Base-by-base conservation (phyloP, 139 green algal species). In the Chlamydomonas applanata region DNA sequence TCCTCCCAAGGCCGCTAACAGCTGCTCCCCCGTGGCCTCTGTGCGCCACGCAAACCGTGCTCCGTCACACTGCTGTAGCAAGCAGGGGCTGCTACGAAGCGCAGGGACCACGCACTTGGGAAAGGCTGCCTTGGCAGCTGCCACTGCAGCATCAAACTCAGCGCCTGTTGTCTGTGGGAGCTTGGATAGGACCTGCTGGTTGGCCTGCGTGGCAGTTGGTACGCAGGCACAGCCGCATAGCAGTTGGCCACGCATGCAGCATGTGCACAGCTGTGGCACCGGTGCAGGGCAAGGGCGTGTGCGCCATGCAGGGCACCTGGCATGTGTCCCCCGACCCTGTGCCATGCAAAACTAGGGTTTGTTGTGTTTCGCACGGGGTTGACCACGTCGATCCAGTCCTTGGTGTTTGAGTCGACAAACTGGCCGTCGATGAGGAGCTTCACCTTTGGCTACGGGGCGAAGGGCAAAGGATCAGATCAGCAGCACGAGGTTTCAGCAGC, bases 131-230 rank as follows among this genome's bases (percentile, higher is more conserved):
- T 91, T 90, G 27, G 89, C 90, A 24, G 89, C 80, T 20, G 78
- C 46, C 33, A 99, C 96, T 20, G 95, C 95, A 9, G 81, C 86
- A 13, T 96, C 73, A 61, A 99, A 98, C 80, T 99, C 95, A 4
- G 54, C 66, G 5, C 59, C 24, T 1, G 95, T 97, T 2, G 84
- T 88, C 13, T 91, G 53, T 0, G 95, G 95, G 33, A 98, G 70
- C 1, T 79, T 84, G 0, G 87, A 88, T 45, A 69, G 45, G n/a
- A 57, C 32, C 32, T 79, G 45, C 49, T 79, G 73, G 62, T 49
- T 79, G 32, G 52, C 62, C 62, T 69, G 62, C n/a, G 53, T 13
- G 27, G 60, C 29, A 67, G 13, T 13, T 13, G 56, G 7, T 20
- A 20, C 56, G 27, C 7, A 20, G n/a, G 7, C 16, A 63, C 17